Evolutionary conservation across 371 early-diverging fungal genomes (phyloP), one percentile per base, ranked within the genome.

Genomic region (Nematocida sp.): DNA sequence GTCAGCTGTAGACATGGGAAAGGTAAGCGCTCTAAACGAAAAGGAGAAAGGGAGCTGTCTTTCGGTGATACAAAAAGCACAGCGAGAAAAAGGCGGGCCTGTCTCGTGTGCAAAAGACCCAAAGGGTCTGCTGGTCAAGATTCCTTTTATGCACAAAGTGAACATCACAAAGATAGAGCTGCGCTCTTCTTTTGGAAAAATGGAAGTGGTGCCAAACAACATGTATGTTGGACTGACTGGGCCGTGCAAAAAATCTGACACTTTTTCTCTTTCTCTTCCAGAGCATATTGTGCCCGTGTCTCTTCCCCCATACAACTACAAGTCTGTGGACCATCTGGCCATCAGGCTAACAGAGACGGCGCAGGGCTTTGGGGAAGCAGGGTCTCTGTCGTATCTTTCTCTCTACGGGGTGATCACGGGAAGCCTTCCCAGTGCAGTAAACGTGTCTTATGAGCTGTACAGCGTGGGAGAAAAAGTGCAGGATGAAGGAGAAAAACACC

Each of bases 371-470:
- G 74, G 56, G 11, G 62, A 41, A 2, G 15, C 4, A 11, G 62
- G 74, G 32, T 3, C 17, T 3, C 32, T 70, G 4, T n/a, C 5
- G 0, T 70, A 70, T 32, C 43, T 70, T 8, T 58, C 60, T 31
- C 19, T 70, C n/a, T 70, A 50, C 36, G 74, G 74, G 1, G 50
- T n/a, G 32, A 50, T 57, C 4, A 41, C 56, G 17, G 74, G 58
- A 2, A 21, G 5, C 17, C 36, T 70, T 15, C 62, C 58, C 46
- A 70, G 32, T 0, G 60, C 74, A 0, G 60, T 70, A 38, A 60
- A 70, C 60, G 60, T 50, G 15, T 38, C 74, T 8, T 70, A 70
- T 40, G 74, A 70, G 36, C 29, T 60, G n/a, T 70, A 70, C 32
- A n/a, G 37, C 31, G 5, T 65, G 8, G 54, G 54, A 52, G 66